Evolutionary conservation across 2,329 filamentous ascomycete genomes (phyloP), one percentile per base, ranked within the genome.

Genomic region (Nectriaceae sp.): DNA sequence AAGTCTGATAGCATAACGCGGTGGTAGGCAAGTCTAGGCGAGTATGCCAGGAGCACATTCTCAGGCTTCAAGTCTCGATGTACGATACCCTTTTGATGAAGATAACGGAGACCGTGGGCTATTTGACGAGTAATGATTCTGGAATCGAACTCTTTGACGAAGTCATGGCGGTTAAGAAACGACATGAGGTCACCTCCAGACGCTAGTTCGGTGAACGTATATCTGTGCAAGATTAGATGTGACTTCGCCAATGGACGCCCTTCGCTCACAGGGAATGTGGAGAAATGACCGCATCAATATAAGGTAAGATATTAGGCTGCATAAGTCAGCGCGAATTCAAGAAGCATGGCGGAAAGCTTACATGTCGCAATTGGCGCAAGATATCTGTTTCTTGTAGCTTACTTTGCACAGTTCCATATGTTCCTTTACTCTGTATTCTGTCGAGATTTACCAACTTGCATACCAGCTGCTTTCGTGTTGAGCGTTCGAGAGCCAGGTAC

Each of bases 391-490:
- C 80, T 49, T 76, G 72, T 22, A 75, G 60, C 42, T 75, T 69
- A 6, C 71, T 71, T 6, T 66, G 64, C 8, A 70, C 55, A 3
- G 67, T 57, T 36, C 59, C 58, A n/a, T 53, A 56, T 22, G 47
- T 49, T n/a, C 57, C 61, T 46, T 53, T 61, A 38, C 44, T 61
- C 44, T 56, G 52, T 4, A 68, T 42, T 5, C 55, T 55, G 24
- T 71, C 69, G 2, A 87, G 59, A 44, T 80, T 71, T 43, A 88
- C 71, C 8, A 89, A 67, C 59, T 90, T 90, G 71, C 87, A 90
- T 11, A 85, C 85, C 18, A 89, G 55, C 58, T 90, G 87, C 46
- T 74, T 75, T 31, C 75, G 72, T 0, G 77, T 80, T 5, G 64
- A 65, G 20, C 70, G 63, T 15, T 88, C 75, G 3, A 76, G 62